Percentiles rank a stretch among this genome's conserved stretches.
Evolutionary conservation across 345 rosid species (phyloP).

Genomic region (Cardiospermum halicacabum): DNA sequence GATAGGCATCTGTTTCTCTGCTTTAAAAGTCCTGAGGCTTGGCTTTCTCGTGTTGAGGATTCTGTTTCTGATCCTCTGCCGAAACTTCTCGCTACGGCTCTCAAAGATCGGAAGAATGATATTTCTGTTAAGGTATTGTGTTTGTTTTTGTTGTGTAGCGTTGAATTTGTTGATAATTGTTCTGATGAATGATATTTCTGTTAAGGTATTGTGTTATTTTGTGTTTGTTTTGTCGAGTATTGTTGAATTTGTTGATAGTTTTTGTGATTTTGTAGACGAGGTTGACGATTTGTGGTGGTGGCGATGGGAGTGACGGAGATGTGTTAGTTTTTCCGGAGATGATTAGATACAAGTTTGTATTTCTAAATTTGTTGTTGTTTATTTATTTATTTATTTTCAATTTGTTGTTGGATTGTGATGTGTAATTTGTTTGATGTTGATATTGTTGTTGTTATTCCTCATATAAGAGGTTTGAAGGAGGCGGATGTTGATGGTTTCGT

Average conservation of each 20-base stretch:
- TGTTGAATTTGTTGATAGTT: neutral
- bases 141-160: conserved; percentile 6
- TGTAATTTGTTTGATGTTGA: neutral
- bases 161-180: neutral
- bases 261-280: conserved; percentile 39
- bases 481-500: conserved; percentile 69
- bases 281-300: conserved; percentile 66
- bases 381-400: neutral
- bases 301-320: conserved; percentile 71
- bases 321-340: conserved; percentile 89
- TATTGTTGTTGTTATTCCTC: conserved; percentile 2
- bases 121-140: conserved; percentile 52
- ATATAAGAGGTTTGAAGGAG: conserved; percentile 58
- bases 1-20: conserved; percentile 80
- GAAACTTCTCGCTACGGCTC: conserved; percentile 51
- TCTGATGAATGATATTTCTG: conserved; percentile 33
- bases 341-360: conserved; percentile 79
- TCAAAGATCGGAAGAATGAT: conserved; percentile 61
- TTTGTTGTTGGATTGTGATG: too few species aligned
- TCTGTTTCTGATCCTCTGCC: conserved; percentile 56
- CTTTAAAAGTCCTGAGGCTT: conserved; percentile 52
- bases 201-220: too few species aligned
- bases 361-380: neutral
- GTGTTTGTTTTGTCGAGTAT: conserved; percentile 1
- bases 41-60: conserved; percentile 68